A percentile compares a stretch with the other conserved stretches of the same genome.
Evolutionary conservation across 192 early-diverging fungal genomes (phyloP).

Genomic region (Allomyces macrogynus): DNA sequence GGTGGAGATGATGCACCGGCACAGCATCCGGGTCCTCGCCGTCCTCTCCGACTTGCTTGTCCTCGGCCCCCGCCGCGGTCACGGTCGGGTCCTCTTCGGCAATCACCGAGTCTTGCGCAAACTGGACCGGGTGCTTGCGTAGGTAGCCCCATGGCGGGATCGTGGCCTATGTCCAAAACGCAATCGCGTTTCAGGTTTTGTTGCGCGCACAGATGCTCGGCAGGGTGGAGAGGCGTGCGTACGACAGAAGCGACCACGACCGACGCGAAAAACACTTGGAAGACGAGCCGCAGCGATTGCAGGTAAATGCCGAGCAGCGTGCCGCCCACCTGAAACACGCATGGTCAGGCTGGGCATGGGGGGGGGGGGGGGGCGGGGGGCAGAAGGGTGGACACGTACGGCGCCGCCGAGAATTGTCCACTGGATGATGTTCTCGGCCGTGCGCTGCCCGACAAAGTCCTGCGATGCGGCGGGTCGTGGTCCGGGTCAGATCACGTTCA

Average conservation of each 20-base stretch:
- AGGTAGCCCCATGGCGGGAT: neutral
- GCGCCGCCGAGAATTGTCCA: neutral
- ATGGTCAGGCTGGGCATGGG: no score
- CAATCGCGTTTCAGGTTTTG: no score
- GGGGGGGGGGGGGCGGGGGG: neutral
- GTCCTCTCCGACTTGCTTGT: no score
- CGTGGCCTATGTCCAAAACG: neutral
- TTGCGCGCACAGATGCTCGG: neutral
- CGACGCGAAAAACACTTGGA: neutral
- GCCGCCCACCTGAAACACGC: neutral
- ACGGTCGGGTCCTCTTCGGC: no score
- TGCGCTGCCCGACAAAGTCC: neutral
- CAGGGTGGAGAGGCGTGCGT: neutral
- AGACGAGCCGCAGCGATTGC: neutral
- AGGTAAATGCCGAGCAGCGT: neutral
- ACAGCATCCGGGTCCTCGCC: no score
- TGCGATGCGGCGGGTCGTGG: neutral
- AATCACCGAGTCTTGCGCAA: neutral
- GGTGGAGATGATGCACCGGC: no score
- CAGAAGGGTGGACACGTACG: neutral
- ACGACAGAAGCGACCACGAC: neutral
- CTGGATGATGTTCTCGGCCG: neutral
- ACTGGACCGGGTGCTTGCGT: neutral
- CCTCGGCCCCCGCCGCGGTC: no score
- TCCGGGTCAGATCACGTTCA: neutral